Conservation (phyloP, 1,139 yeast species). For the Blastobotrys buckinghamii region DNA sequence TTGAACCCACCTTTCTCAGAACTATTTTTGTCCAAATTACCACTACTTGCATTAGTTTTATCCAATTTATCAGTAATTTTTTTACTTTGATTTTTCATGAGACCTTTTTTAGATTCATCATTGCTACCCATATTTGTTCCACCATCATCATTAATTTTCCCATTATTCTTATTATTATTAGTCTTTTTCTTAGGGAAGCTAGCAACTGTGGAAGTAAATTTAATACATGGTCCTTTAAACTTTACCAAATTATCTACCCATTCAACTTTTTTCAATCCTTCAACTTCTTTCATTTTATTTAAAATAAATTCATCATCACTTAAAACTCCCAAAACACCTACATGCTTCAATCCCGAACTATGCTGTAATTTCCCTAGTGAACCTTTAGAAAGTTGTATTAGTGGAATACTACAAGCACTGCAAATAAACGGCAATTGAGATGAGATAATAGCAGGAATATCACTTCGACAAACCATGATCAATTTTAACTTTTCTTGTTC, state of each 20-base stretch:
- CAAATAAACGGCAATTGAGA: constrained; percentile 23
- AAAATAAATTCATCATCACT: constrained; percentile 1
- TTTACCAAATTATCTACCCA: constrained; percentile 12
- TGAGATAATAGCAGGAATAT: constrained; percentile 19
- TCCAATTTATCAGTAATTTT: too few species aligned
- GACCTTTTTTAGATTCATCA: too few species aligned
- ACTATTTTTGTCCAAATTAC: too few species aligned
- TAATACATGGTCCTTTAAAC: constrained; percentile 13
- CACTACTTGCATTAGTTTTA: too few species aligned
- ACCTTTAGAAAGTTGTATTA: constrained; percentile 22
- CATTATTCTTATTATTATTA: background rate
- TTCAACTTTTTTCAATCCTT: background rate
- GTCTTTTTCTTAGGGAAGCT: constrained; percentile 6
- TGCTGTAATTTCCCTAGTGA: constrained; percentile 16
- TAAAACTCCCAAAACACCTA: constrained; percentile 13
- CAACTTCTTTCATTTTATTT: constrained; percentile 3
- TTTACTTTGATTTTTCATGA: too few species aligned
- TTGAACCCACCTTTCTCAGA: too few species aligned
- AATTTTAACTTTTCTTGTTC: constrained; percentile 3
- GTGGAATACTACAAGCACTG: constrained; percentile 18
- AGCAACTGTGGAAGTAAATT: constrained; percentile 8
- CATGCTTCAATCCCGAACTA: constrained; percentile 11
- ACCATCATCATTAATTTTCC: background rate
- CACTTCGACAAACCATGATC: constrained; percentile 24
- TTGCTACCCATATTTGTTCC: too few species aligned